Base-by-base conservation (phyloP, 2,329 filamentous ascomycete genomes). In the Madurella mycetomatis region DNA sequence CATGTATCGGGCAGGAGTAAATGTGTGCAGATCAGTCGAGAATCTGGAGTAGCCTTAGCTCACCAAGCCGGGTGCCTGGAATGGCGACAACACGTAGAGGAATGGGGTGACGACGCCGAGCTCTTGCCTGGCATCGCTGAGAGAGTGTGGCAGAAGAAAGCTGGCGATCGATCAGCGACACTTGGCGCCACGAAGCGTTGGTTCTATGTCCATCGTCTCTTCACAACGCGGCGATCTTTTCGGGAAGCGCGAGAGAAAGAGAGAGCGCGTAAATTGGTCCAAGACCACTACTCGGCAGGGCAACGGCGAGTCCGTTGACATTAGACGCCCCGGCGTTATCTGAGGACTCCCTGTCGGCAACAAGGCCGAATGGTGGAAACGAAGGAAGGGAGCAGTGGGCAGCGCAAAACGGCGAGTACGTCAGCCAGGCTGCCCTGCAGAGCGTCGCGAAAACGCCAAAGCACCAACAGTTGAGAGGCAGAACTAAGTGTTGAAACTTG, bases 11-110 rank as follows among this genome's bases (percentile, higher is more conserved):
- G 15, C 47, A 51, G 52, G 51, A 49, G 53, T 51, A 56, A 47
- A n/a, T n/a, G 41, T 25, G 39, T 51, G 55, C 34, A 55, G 55
- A 60, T 58, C 57, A 48, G 54, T 54, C 51, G 55, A 56, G 51
- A 56, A 41, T 47, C 47, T 50, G 51, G 57, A 49, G 55, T 31
- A 30, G 47, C 18, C 49, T 9, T 17, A 17, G 17, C 47, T 32
- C 42, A 41, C 12, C 49, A 32, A 37, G 30, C 44, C 16, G 31
- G 25, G 16, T 39, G 40, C 43, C 13, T 52, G 58, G 57, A 55
- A 60, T 57, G 57, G 47, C 31, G 55, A 57, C 40, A 52, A 25
- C 48, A 41, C 37, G 39, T 30, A 32, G 16, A 53, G 59, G 59
- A 60, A 61, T 61, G 56, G 44, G 18, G 34, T 41, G 32, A 15